Percentiles rank a stretch among this genome's conserved stretches.
These are phyloP conservation scores for Suillus decipiens DNA, from an alignment of 768 basidiomycete species.

Conservation along the genomic window DNA sequence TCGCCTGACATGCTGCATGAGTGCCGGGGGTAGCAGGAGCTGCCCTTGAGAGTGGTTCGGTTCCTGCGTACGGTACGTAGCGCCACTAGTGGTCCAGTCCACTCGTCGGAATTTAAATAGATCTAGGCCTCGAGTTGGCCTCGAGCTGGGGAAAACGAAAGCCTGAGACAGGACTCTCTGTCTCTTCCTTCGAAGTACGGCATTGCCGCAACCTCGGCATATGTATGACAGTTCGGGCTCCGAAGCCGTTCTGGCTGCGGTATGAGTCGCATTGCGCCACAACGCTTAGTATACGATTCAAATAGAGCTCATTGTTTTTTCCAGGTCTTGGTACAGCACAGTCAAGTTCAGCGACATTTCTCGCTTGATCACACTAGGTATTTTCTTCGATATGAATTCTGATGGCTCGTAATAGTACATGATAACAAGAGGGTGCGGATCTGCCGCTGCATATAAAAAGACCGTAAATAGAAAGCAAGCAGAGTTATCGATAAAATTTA, in stretches of 20 bases:
- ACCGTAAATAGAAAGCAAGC: slow-evolving; percentile 9
- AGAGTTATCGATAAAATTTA: slow-evolving; percentile 7
- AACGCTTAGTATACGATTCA: no score
- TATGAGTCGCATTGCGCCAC: neutral
- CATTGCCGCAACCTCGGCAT: neutral
- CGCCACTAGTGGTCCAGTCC: neutral
- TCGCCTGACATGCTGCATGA: slow-evolving; percentile 24
- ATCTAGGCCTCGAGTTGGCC: neutral
- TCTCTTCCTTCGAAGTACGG: neutral
- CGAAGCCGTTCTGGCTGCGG: neutral
- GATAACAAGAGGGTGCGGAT: neutral
- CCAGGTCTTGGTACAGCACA: no score
- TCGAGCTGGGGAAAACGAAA: neutral
- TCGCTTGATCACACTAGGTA: no score
- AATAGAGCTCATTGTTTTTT: no score
- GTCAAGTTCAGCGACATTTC: no score
- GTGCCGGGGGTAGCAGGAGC: slow-evolving; percentile 14
- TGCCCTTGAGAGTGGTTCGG: neutral
- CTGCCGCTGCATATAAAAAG: slow-evolving; percentile 14
- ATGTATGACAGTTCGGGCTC: neutral
- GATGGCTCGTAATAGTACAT: slow-evolving; percentile 6
- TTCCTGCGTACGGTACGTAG: neutral
- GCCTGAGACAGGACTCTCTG: no score
- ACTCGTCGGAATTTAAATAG: slow-evolving; percentile 1
- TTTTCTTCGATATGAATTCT: neutral